phyloP scores from a whole-genome alignment of 352 stramenopile genomes.

The Thraustochytrium striatum region DNA sequence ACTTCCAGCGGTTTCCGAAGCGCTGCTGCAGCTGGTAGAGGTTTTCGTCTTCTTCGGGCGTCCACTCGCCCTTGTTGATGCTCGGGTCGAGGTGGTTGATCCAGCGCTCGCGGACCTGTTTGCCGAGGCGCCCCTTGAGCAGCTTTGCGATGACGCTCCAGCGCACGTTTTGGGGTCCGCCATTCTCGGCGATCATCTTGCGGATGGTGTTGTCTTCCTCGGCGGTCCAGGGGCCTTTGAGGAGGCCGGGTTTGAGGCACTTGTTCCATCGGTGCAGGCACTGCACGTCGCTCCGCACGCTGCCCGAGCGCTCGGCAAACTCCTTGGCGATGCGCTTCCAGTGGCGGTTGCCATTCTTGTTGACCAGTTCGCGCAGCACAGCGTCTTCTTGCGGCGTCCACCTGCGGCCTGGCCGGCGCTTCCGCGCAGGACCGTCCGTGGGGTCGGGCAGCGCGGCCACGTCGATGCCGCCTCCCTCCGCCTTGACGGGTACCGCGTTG shows the following conservation, averaged over 20 bases:
- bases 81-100: conserved; percentile 87
- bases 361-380: conserved; percentile 73
- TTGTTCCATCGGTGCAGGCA: conserved; percentile 91
- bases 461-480: too few relatives aligned
- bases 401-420: conserved; percentile 52
- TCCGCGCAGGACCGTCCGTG: too few relatives aligned
- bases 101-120: conserved; percentile 89
- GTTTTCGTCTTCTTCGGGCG: conserved; percentile 87
- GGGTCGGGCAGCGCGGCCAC: too few relatives aligned
- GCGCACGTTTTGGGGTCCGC: conserved; percentile 43
- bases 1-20: conserved; percentile 92
- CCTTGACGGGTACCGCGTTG: too few relatives aligned
- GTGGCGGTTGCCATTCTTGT: conserved; percentile 82
- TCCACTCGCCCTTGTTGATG: conserved; percentile 91
- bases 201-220: conserved; percentile 88
- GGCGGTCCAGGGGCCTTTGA: conserved; percentile 90
- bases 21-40: conserved; percentile 73
- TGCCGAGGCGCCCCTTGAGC: conserved; percentile 79
- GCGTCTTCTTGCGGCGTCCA: conserved; percentile 86
- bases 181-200: conserved; percentile 64
- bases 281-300: conserved; percentile 79
- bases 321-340: conserved; percentile 88
- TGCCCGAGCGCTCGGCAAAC: conserved; percentile 64
- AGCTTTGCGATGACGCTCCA: conserved; percentile 51
- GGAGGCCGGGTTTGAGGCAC: conserved; percentile 69